A percentile compares a stretch with the other conserved stretches of the same genome.
phyloP scores from a whole-genome alignment of 352 stramenopile species.

The Halophytophthora polymorphica region DNA sequence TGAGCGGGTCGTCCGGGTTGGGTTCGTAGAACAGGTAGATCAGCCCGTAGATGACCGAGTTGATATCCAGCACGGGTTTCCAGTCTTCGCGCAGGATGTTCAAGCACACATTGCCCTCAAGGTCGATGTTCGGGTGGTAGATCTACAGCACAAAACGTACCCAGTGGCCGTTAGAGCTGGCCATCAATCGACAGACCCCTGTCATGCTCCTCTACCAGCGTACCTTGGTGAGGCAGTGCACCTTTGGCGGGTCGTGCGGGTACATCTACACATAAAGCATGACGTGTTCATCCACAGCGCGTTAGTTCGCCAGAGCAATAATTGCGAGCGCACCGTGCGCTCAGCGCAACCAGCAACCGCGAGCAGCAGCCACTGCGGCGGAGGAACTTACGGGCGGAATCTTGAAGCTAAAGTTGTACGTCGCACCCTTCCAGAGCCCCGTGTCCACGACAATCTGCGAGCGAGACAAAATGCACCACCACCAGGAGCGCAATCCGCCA shows the following conservation, averaged over 20 bases:
- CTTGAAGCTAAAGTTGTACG: constrained; percentile 97
- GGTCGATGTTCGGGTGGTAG: constrained; percentile 98
- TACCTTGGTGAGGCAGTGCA: constrained; percentile 94
- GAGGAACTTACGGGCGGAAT: constrained; percentile 88
- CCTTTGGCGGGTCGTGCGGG: constrained; percentile 97
- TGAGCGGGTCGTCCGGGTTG: constrained; percentile 98
- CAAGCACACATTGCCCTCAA: constrained; percentile 98
- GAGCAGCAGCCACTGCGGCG: not conserved
- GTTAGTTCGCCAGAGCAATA: too few relatives aligned
- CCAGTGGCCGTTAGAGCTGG: constrained; percentile 3
- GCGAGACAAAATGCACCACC: constrained; percentile 30
- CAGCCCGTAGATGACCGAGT: constrained; percentile 98
- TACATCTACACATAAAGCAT: constrained; percentile 61
- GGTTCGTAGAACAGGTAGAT: constrained; percentile 99
- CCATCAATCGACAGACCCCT: not conserved
- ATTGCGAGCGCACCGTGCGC: too few relatives aligned
- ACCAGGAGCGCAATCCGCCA: too few relatives aligned
- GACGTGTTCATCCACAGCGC: not conserved
- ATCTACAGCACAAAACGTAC: constrained; percentile 59
- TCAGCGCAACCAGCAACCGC: not conserved
- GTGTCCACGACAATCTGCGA: constrained; percentile 90
- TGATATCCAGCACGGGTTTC: constrained; percentile 99
- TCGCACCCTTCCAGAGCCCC: constrained; percentile 96
- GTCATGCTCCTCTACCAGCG: not conserved
- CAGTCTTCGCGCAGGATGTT: constrained; percentile 98